phyloP scores from a whole-genome alignment of 1,284 basidiomycete species.

The Irpex sp. region DNA sequence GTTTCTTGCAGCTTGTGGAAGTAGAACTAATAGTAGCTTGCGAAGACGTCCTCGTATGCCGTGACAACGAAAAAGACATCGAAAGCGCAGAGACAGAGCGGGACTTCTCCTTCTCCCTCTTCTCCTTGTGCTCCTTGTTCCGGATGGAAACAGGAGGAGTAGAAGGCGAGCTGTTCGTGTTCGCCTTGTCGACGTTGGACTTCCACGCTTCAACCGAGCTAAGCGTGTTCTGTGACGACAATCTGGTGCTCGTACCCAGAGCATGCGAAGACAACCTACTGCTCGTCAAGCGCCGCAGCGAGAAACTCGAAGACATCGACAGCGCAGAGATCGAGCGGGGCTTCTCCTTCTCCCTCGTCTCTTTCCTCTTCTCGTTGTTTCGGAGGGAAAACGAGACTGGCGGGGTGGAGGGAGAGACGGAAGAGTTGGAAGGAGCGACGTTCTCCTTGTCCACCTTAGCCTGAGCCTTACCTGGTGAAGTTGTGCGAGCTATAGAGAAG shows the following conservation, averaged over 20 bases:
- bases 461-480: background rate
- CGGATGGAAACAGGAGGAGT: too few relatives aligned
- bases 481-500: too few relatives aligned
- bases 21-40: background rate
- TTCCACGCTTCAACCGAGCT: too few relatives aligned
- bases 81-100: constrained; percentile 9
- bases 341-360: background rate
- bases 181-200: too few relatives aligned
- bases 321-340: constrained; percentile 11
- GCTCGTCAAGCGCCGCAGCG: background rate
- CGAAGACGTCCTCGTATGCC: constrained; percentile 3
- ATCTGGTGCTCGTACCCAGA: too few relatives aligned
- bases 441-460: constrained; percentile 18
- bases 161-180: too few relatives aligned
- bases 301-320: background rate
- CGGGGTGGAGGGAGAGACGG: background rate
- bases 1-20: constrained; percentile 9
- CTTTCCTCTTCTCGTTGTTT: too few relatives aligned
- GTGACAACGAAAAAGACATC: background rate
- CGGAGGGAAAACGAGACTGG: too few relatives aligned
- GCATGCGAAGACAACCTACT: constrained; percentile 2
- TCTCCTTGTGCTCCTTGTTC: too few relatives aligned
- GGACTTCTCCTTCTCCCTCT: constrained; percentile 3
- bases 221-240: too few relatives aligned
- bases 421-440: background rate